Base-by-base conservation (phyloP, 2,329 filamentous ascomycete species). In the Septoria petroselini region DNA sequence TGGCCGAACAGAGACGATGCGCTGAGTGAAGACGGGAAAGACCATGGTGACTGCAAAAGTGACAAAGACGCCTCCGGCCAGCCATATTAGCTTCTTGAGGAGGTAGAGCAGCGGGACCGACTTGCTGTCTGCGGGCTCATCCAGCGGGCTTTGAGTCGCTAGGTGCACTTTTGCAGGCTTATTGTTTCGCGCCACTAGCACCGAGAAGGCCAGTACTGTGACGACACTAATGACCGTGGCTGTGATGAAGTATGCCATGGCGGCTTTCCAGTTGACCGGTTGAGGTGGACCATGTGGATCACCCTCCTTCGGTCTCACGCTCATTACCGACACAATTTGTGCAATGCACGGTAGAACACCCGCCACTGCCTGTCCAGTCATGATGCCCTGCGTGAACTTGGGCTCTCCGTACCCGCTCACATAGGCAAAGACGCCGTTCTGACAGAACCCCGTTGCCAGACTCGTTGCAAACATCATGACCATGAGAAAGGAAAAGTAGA, bases 331-430 rank as follows among this genome's bases (percentile, higher is more conserved):
- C 37, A 87, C 68, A 59, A 97, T 91, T 69, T 97, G 91, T 1
- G 89, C 88, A 40, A 95, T 76, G 40, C 88, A 85, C 0, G 93
- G 93, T 3, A 97, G 74, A 7, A 98, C 91, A 23, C 93, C 93
- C 0, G 93, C 91, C 3, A 98, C 77, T 25, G 85, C 91, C 70
- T 98, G 93, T 1, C 93, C 93, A 2, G 85, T 84, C 91, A 98
- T 97, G 69, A 97, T 90, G 18, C 86, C 91, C 70, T 97, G 91
- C 48, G 89, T 95, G 69, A 97, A 98, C 69, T 93, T 88, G 15
- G 85, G 81, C 43, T 87, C 77, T 29, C 85, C 88, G 64, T 95
- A 97, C 44, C 88, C 85, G 3, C 87, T 82, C 2, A 89, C 90
- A 66, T 91, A 97, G 2, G 93, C 89, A 67, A 96, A 95, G 8